Evolutionary conservation across 2,329 filamentous ascomycete genomes (phyloP).

Genomic region (Epichloe coenophiala): DNA sequence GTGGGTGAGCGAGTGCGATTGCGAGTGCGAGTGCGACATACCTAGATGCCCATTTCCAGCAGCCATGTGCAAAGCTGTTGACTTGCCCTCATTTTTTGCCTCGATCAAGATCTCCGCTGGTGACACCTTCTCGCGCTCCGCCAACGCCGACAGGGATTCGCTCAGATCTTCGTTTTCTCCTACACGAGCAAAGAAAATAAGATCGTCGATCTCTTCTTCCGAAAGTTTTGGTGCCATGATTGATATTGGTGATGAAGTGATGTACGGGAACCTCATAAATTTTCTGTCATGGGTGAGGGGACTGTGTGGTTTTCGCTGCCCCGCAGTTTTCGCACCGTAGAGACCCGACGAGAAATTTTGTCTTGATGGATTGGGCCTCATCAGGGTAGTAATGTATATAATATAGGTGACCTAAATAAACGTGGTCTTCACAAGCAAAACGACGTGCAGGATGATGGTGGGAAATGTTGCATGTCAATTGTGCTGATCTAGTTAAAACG

Average conservation of each 20-base stretch:
- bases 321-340: constrained; percentile 24
- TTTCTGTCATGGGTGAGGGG: constrained; percentile 19
- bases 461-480: too few species aligned
- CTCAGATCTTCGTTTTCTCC: constrained; percentile 63
- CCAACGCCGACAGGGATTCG: constrained; percentile 42
- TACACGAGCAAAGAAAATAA: constrained; percentile 73
- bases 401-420: too few species aligned
- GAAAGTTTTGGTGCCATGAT: constrained; percentile 42
- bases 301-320: constrained; percentile 20
- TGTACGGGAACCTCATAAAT: constrained; percentile 14
- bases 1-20: too few species aligned
- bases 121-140: constrained; percentile 45
- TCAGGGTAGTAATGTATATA: background rate
- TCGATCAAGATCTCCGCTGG: constrained; percentile 52
- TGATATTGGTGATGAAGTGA: background rate
- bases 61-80: constrained; percentile 83
- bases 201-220: constrained; percentile 78
- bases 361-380: background rate
- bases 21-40: constrained; percentile 25
- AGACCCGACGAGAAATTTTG: background rate
- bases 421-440: too few species aligned
- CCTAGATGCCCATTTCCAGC: constrained; percentile 78
- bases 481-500: background rate
- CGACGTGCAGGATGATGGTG: too few species aligned
- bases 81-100: constrained; percentile 61